Base-by-base conservation (phyloP, 2,329 filamentous ascomycete genomes). In the Aspergillus latus region DNA sequence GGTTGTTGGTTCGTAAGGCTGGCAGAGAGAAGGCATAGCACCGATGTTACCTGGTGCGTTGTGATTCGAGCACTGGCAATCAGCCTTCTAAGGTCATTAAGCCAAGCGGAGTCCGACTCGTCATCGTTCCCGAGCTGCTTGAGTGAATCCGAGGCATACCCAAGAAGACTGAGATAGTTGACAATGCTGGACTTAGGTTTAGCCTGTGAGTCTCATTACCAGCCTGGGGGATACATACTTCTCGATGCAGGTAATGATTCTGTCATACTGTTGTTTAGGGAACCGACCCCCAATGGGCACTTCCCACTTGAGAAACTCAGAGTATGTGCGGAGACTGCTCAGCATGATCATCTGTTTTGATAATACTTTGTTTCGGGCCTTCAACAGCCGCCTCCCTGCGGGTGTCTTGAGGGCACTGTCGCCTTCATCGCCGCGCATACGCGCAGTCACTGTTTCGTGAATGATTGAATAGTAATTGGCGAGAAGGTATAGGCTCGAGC, bases 381-480 rank as follows among this genome's bases (percentile, higher is more conserved):
- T 87, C 54, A 82, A 75, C 0, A 88, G 75, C 51, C 76, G 77
- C 34, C 76, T 77, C 3, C 80, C 82, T 0, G 84, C 81, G 4
- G 79, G 82, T 1, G 69, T 71, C 57, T 84, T 84, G 16, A 78
- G 65, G 0, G 69, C 74, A 48, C 78, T 72, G 53, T 87, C 81
- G 1, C 83, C 84, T 47, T 83, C 81, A 13, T 80, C 79, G 15
- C 82, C 82, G 8, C 81, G 78, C 52, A 90, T 80, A 10, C 85
- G 80, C 8, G 82, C 75, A 45, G 80, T 79, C 15, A 90, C 80
- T 0, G 88, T 89, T 57, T 88, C 85, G 65, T 89, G 84, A 60
- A 90, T 84, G 59, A 87, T 83, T 4, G 83, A 86, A 68, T 90
- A 90, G 69, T 88, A 89, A 65, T 89, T 91, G 3, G 88, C 88